Base-by-base conservation (phyloP, 257 asterid species). In the Solanum dulcamara region DNA sequence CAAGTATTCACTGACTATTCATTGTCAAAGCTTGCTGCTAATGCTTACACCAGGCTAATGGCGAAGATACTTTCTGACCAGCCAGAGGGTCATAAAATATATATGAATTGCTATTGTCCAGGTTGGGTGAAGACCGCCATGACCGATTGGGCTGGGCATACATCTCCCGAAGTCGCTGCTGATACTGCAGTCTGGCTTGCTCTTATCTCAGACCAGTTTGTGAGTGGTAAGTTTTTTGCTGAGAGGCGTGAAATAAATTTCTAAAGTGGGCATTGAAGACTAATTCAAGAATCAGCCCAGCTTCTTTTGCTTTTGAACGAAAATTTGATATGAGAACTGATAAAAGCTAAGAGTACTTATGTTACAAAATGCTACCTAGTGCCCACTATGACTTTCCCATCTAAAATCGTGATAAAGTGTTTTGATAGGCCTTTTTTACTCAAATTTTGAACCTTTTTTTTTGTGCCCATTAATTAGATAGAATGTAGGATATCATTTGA, bases 171-270 rank as follows among this genome's bases (percentile, higher is more conserved):
- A 87, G 98, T 94, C n/a, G 98, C 95, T 48, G 99, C 99, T 51
- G 98, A 96, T 80, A 96, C 99, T 77, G 98, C 97, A 12, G 95
- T 96, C 32, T 96, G 99, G 99, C 96, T 96, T 74, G 95, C 98
- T 22, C 87, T 96, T 85, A 91, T 91, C 62, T 94, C 93, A 0
- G 94, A 93, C 24, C 92, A 86, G 81, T 87, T 84, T 18, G 85
- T 88, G 53, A 92, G 90, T 42, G 98, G 99, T 30, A 94, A 90
- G 60, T 96, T 96, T 82, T 96, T 94, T 10, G 96, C 97, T 0
- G 99, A 94, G 91, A 93, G 99, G 64, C 98, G 96, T 37, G 98
- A 96, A 89, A 92, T 96, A 64, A 91, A 92, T 88, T 96, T 92
- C 92, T 95, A 20, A 87, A 38, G 24, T 6, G 7, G 64, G 13